Conservation (phyloP, 345 rosid species). For the Turritis glabra region DNA sequence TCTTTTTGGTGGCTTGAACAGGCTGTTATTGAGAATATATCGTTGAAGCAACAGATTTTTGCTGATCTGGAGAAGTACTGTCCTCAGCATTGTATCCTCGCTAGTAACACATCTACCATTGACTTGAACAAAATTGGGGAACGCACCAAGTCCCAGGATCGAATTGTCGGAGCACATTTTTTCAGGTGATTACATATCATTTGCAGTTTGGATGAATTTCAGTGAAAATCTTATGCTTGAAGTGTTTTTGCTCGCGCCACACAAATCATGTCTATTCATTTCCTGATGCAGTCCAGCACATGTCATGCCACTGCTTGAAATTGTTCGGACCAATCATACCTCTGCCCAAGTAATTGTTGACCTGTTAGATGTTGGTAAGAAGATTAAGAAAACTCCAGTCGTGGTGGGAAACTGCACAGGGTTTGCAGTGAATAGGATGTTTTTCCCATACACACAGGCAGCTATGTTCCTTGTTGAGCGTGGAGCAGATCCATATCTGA, state of each 20-base stretch:
- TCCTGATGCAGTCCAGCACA: constrained; percentile 83
- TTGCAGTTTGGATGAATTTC: background rate
- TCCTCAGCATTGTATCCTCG: constrained; percentile 84
- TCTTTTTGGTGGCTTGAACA: constrained; percentile 51
- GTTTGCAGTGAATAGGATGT: constrained; percentile 97
- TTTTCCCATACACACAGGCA: constrained; percentile 91
- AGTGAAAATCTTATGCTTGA: constrained; percentile 1
- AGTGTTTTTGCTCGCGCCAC: constrained; percentile 7
- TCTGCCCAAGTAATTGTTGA: constrained; percentile 90
- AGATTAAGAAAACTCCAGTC: constrained; percentile 87
- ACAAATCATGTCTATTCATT: constrained; percentile 27
- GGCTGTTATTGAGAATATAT: constrained; percentile 91
- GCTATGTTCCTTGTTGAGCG: constrained; percentile 81
- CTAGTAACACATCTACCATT: constrained; percentile 95
- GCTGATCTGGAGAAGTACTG: constrained; percentile 89
- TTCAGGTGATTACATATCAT: constrained; percentile 62
- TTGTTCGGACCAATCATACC: constrained; percentile 82
- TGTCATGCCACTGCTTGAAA: constrained; percentile 94
- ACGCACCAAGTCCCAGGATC: constrained; percentile 72
- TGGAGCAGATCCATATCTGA: constrained; percentile 75
- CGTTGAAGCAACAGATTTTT: constrained; percentile 96
- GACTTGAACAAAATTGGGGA: constrained; percentile 87
- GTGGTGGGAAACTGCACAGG: constrained; percentile 99
- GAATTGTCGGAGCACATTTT: constrained; percentile 96
- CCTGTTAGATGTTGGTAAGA: constrained; percentile 85